These are phyloP conservation scores for Alternaria sp. DNA, from an alignment of 2,329 filamentous ascomycete species.

Conservation along the genomic window DNA sequence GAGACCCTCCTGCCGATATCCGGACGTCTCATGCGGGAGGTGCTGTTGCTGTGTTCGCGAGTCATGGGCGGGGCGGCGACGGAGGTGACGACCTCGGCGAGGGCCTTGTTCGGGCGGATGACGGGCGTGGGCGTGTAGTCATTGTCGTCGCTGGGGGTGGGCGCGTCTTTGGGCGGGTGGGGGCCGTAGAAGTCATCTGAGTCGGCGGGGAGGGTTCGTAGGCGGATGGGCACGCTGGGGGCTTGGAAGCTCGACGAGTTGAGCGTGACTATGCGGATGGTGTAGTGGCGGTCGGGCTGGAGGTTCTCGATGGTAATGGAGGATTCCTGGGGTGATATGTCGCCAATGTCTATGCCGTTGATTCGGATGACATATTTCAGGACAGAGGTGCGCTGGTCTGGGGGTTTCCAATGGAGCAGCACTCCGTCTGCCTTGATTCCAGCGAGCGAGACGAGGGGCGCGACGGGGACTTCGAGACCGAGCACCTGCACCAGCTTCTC, in stretches of 20 bases:
- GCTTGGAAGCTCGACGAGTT: conserved; percentile 93
- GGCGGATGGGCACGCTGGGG: conserved; percentile 82
- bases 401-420: conserved; percentile 88
- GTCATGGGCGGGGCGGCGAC: conserved; percentile 68
- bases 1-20: conserved; percentile 79
- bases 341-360: conserved; percentile 91
- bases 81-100: conserved; percentile 68
- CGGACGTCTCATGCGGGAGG: conserved; percentile 65
- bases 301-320: conserved; percentile 92
- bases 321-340: conserved; percentile 80
- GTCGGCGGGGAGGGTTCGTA: conserved; percentile 69
- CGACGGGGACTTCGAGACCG: conserved; percentile 90
- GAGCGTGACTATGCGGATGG: conserved; percentile 89
- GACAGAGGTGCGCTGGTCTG: conserved; percentile 71
- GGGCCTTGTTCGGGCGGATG: conserved; percentile 60
- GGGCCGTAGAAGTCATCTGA: conserved; percentile 58
- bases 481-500: conserved; percentile 90
- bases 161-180: conserved; percentile 59
- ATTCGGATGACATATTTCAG: conserved; percentile 91
- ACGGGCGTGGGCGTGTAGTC: conserved; percentile 62
- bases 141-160: conserved; percentile 48
- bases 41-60: conserved; percentile 70
- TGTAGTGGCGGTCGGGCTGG: conserved; percentile 87
- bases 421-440: conserved; percentile 88
- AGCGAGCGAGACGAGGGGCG: conserved; percentile 88